Evolutionary conservation across 2,329 filamentous ascomycete species (phyloP), one percentile per base, ranked within the genome.

Genomic region (Ophiostoma angusticollis): DNA sequence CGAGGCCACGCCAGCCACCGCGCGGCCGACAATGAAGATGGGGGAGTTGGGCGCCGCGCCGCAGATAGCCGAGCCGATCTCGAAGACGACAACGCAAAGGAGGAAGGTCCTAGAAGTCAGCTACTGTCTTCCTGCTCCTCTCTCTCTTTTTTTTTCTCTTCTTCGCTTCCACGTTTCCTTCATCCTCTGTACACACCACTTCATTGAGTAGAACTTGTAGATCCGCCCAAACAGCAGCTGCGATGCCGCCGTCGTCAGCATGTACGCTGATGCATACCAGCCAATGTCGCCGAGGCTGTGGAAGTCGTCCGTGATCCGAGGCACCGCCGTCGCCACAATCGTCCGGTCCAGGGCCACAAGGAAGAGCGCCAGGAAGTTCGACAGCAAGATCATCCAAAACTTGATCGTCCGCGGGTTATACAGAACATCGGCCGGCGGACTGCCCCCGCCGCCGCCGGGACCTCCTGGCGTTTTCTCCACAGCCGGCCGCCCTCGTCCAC

Each of bases 251-350:
- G 70, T 70, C 11, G 72, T 74, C 45, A 78, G 58, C 62, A 77
- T 69, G 51, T 76, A 75, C 1, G 71, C 65, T 27, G 70, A 72
- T 5, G 69, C 72, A 52, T 78, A 78, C 74, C 74, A 79, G 37
- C 72, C 72, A 41, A 78, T 71, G 44, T 79, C 74, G 2, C 67
- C 65, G 2, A 77, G 55, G 37, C 70, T 69, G 33, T 69, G 57
- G 51, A 74, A 74, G 16, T 72, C 67, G 47, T 71, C 61, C n/a
- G 68, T 70, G 50, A 74, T 74, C 24, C 59, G 55, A 2, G 70
- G 69, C 18, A 71, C 64, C 9, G 70, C 71, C 29, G 61, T 74
- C 44, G 68, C 62, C 34, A 74, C 59, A 45, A 74, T 73, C n/a
- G 70, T 72, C 19, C 66, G 58, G 49, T 70, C 67, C 9, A 75